Evolutionary conservation across 805 yeast species (phyloP).

Genomic region (Yarrowia deformans): DNA sequence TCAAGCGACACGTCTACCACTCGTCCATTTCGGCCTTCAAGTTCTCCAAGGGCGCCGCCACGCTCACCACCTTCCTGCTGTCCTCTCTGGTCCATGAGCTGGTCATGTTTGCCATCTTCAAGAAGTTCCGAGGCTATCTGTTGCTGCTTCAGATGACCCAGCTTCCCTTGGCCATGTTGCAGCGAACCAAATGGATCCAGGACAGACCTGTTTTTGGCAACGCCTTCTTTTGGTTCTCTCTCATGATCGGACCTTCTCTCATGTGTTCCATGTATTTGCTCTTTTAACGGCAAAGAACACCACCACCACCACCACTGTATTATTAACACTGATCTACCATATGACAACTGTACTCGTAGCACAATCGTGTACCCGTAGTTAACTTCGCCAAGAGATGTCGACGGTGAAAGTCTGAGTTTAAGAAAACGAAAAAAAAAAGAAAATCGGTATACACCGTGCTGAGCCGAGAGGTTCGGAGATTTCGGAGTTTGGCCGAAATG

Average conservation of each 20-base stretch:
- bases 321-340: not conserved
- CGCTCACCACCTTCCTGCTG: conserved; percentile 64
- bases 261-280: conserved; percentile 84
- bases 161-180: conserved; percentile 74
- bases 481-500: conserved; percentile 8
- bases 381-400: conserved; percentile 14
- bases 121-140: conserved; percentile 79
- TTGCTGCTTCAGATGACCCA: conserved; percentile 85
- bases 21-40: conserved; percentile 80
- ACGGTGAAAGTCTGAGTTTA: conserved; percentile 2
- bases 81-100: conserved; percentile 88
- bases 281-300: conserved; percentile 56
- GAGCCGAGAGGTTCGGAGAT: conserved; percentile 12
- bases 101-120: conserved; percentile 89
- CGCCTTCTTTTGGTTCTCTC: conserved; percentile 88
- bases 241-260: conserved; percentile 86
- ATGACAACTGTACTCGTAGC: too few species aligned
- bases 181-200: conserved; percentile 63
- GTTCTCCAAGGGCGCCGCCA: conserved; percentile 70
- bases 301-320: not conserved
- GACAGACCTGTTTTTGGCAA: conserved; percentile 72
- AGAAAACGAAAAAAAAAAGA: not conserved
- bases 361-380: too few species aligned
- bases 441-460: not conserved
- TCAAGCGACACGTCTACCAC: conserved; percentile 93